Conservation (phyloP, 31 red algal species). For the Porphyra umbilicalis region DNA sequence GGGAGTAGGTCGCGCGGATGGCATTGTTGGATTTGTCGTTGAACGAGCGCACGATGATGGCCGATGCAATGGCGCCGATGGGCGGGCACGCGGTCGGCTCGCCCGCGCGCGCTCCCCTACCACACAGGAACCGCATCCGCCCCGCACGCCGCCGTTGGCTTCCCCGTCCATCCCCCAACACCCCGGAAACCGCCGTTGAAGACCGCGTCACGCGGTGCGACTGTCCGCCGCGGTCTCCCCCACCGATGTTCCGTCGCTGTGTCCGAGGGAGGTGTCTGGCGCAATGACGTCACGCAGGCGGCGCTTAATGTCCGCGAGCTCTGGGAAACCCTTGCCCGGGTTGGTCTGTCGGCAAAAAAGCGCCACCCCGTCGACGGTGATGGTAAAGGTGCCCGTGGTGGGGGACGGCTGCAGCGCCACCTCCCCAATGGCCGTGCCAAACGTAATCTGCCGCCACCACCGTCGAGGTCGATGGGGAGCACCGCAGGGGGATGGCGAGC, state of each 20-base stretch:
- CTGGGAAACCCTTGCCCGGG: slow-evolving; percentile 38
- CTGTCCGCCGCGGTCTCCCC: neutral
- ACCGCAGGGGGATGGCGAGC: no score
- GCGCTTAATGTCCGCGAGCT: slow-evolving; percentile 51
- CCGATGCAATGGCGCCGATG: no score
- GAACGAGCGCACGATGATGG: neutral
- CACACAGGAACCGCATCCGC: no score
- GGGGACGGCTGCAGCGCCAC: slow-evolving; percentile 47
- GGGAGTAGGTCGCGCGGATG: neutral
- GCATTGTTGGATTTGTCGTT: neutral
- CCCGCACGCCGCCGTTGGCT: no score
- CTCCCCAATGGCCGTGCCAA: slow-evolving; percentile 48
- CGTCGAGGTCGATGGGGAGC: no score
- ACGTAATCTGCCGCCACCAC: slow-evolving; percentile 16
- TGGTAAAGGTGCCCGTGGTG: slow-evolving; percentile 32
- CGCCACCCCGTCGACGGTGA: slow-evolving; percentile 26
- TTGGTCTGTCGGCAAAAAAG: slow-evolving; percentile 29
- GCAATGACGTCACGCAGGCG: slow-evolving; percentile 23
- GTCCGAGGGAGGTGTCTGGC: slow-evolving; percentile 32
- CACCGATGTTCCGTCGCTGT: slow-evolving; percentile 21
- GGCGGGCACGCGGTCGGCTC: no score
- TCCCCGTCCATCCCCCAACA: no score
- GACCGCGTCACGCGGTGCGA: no score
- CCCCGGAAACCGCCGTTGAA: no score
- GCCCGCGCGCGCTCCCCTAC: no score